phyloP scores from a whole-genome alignment of 2,329 filamentous ascomycete genomes.

The Microsporum canis region DNA sequence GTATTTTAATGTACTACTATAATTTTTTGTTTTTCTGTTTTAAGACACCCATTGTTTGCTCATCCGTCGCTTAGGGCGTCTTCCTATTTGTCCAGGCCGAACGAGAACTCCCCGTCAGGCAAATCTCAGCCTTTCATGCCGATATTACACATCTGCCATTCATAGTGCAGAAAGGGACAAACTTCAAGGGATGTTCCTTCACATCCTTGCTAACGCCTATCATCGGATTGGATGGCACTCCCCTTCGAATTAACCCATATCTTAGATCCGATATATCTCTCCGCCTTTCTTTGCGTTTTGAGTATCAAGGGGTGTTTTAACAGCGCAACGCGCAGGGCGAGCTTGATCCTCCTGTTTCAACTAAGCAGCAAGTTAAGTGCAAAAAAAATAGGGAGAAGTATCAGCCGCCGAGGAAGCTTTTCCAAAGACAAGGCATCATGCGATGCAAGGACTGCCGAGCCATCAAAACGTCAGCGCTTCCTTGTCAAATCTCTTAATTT shows the following conservation, averaged over 20 bases:
- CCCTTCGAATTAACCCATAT: not conserved
- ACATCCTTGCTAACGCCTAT: conserved; percentile 1
- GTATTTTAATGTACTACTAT: not conserved
- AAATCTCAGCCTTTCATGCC: not conserved
- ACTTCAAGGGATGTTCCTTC: not conserved
- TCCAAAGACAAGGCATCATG: not conserved
- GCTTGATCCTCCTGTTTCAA: not conserved
- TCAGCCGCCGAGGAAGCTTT: not conserved
- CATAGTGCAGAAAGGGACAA: not conserved
- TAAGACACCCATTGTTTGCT: not conserved
- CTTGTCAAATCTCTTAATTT: not conserved
- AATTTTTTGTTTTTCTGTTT: not conserved
- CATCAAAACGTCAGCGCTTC: not conserved
- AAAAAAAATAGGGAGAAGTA: not conserved
- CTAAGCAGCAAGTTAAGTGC: not conserved
- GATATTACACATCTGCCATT: too few species aligned
- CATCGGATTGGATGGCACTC: not conserved
- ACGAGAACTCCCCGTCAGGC: not conserved
- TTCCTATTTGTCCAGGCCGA: too few species aligned
- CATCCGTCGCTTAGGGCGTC: not conserved
- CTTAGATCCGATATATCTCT: not conserved
- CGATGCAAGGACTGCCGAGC: not conserved
- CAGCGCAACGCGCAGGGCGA: not conserved
- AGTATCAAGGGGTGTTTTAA: not conserved
- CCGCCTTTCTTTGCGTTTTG: not conserved